phyloP scores from a whole-genome alignment of 1,284 basidiomycete genomes.

The Vanrija humicola region DNA sequence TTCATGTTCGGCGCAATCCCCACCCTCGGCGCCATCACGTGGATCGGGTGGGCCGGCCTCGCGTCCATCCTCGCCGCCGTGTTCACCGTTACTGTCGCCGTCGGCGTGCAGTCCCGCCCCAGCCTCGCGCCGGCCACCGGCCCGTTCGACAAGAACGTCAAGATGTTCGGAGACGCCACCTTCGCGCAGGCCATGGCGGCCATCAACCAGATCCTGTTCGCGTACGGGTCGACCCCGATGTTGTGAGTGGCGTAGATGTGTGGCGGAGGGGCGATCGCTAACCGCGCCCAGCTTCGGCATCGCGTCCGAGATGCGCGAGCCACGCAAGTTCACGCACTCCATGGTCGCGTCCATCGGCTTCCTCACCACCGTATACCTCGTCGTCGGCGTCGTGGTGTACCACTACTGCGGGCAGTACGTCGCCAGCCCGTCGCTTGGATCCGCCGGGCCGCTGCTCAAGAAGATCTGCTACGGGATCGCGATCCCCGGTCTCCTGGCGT shows the following conservation, averaged over 20 bases:
- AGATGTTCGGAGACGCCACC: neutral
- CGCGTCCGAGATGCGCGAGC: neutral
- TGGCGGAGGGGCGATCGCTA: too few species aligned
- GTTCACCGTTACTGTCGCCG: conserved; percentile 35
- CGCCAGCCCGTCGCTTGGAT: conserved; percentile 15
- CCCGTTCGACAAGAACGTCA: conserved; percentile 3
- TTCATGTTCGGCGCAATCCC: conserved; percentile 28
- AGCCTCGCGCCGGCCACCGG: conserved; percentile 31
- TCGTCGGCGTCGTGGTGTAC: conserved; percentile 5
- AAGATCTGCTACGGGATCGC: conserved; percentile 29
- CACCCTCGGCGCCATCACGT: conserved; percentile 29
- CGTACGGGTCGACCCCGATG: neutral
- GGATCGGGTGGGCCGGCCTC: conserved; percentile 36
- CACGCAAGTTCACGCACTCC: neutral
- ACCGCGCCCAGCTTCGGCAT: conserved; percentile 3
- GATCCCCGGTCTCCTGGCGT: conserved; percentile 13
- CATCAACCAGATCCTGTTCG: neutral
- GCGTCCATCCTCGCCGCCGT: conserved; percentile 24
- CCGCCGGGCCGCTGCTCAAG: conserved; percentile 5
- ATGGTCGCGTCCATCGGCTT: neutral
- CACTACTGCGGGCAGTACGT: conserved; percentile 20
- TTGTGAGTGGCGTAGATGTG: too few species aligned
- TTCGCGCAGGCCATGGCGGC: neutral
- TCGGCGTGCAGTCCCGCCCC: conserved; percentile 37
- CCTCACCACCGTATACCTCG: neutral